phyloP scores from a whole-genome alignment of 176 grass and related monocot species.

The Panicum miliaceum region DNA sequence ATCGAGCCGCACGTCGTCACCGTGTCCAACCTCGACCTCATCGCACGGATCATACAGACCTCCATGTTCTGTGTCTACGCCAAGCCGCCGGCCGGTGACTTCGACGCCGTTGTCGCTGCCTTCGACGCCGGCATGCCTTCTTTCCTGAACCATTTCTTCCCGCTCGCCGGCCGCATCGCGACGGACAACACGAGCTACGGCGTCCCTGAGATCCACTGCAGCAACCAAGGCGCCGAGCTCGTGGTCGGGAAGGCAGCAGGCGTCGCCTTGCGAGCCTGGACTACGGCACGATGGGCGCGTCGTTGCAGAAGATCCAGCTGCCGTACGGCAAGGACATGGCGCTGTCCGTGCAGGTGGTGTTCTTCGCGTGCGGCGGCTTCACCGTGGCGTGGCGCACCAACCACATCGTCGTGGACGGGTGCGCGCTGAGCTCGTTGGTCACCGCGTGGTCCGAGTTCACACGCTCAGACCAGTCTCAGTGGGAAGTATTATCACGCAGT shows the following conservation, averaged over 20 bases:
- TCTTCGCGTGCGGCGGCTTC: conserved; percentile 57
- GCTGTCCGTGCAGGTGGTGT: conserved; percentile 51
- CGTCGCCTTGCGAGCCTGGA: no score
- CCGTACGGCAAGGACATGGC: conserved; percentile 28
- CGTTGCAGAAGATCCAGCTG: conserved; percentile 16
- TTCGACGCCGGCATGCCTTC: not conserved
- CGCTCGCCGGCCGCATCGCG: conserved; percentile 34
- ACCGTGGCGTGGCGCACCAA: conserved; percentile 47
- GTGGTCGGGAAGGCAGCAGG: not conserved
- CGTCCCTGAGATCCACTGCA: not conserved
- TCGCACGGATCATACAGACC: not conserved
- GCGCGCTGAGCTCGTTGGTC: conserved; percentile 18
- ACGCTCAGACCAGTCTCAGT: no score
- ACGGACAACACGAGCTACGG: not conserved
- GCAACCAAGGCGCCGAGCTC: not conserved
- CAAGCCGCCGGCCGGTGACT: conserved; percentile 23
- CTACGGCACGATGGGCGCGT: not conserved
- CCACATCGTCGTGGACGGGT: conserved; percentile 48
- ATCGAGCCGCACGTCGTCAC: not conserved
- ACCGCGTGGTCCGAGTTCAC: conserved; percentile 41
- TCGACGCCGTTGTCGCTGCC: not conserved
- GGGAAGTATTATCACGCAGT: no score
- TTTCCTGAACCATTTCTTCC: conserved; percentile 48
- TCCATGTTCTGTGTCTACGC: not conserved
- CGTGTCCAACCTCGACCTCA: conserved; percentile 3